Evolutionary conservation across 768 basidiomycete genomes (phyloP).

Genomic region (Strobilomyces echinocephalus): DNA sequence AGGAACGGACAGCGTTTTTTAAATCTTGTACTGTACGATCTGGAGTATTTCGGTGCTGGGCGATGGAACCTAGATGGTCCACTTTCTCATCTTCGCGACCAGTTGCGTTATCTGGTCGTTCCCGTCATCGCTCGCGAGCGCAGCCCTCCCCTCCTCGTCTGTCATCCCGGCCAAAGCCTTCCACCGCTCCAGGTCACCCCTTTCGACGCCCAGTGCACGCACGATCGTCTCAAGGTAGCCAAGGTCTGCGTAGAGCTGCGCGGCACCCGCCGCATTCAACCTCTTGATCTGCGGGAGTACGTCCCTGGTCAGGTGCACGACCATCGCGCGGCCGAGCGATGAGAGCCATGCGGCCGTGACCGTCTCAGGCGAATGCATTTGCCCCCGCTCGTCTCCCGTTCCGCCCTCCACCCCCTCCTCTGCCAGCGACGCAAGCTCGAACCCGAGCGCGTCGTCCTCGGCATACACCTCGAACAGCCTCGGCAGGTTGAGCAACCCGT

Average conservation of each 20-base stretch:
- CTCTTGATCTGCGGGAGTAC: conserved; percentile 69
- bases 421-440: conserved; percentile 80
- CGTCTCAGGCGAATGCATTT: conserved; percentile 54
- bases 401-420: conserved; percentile 33
- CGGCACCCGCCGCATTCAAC: conserved; percentile 63
- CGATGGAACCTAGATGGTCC: conserved; percentile 12
- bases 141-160: conserved; percentile 37
- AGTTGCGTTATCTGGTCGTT: conserved; percentile 15
- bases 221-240: conserved; percentile 90
- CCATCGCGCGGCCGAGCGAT: conserved; percentile 78
- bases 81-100: conserved; percentile 33
- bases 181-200: conserved; percentile 76
- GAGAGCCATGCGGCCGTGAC: conserved; percentile 90
- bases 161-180: conserved; percentile 61
- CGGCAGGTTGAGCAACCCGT: conserved; percentile 91
- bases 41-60: neutral
- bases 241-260: conserved; percentile 83
- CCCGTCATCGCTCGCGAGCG: conserved; percentile 16
- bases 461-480: conserved; percentile 92
- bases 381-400: conserved; percentile 7
- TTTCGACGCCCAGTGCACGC: conserved; percentile 84
- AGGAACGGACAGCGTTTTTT: neutral
- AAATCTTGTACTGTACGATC: conserved; percentile 7
- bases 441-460: conserved; percentile 84
- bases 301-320: conserved; percentile 63